Evolutionary conservation across 2,329 filamentous ascomycete genomes (phyloP), one percentile per base, ranked within the genome.

Genomic region (Teratosphaeria gauchensis): DNA sequence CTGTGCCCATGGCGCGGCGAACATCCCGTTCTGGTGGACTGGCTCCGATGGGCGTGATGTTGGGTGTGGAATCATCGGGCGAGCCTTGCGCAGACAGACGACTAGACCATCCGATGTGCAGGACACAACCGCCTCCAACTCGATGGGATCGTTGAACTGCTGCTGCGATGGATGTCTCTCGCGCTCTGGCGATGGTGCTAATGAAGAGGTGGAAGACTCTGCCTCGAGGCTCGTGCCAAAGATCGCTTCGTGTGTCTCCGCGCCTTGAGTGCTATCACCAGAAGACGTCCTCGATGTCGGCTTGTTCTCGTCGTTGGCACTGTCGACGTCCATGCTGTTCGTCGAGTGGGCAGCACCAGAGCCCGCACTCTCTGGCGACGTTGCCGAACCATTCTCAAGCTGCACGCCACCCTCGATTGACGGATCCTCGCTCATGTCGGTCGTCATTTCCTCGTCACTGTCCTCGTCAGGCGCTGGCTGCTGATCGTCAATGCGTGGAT

Each of bases 71-170:
- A 91, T 84, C 7, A 84, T 79, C 3, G 89, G 86, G 30, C 88
- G 82, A 28, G 90, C 90, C 63, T 82, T 84, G 58, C 90, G 83
- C 14, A 95, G 76, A 55, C 92, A 85, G 7, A 95, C 89, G 2
- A 95, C 89, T 0, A 95, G 77, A 0, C 90, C 90, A 71, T 95
- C 90, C 0, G 90, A 95, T 1, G 90, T 90, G 73, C 90, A 95
- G 0, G 90, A 95, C 4, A 95, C 86, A n/a, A 95, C 89, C 1
- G 90, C 90, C 74, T 95, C 90, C 3, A 95, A 77, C 73, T 95
- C 89, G 56, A 90, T 78, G 1, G 80, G 78, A 14, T 73, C 74
- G 21, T 60, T 46, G 12, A 59, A 56, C 28, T 38, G 56, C 7
- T 51, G 63, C 55, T 31, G 61, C 56, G 58, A 57, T 51, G 68